phyloP scores from a whole-genome alignment of 306 rosid genomes.

The Ammopiptanthus mongolicus region DNA sequence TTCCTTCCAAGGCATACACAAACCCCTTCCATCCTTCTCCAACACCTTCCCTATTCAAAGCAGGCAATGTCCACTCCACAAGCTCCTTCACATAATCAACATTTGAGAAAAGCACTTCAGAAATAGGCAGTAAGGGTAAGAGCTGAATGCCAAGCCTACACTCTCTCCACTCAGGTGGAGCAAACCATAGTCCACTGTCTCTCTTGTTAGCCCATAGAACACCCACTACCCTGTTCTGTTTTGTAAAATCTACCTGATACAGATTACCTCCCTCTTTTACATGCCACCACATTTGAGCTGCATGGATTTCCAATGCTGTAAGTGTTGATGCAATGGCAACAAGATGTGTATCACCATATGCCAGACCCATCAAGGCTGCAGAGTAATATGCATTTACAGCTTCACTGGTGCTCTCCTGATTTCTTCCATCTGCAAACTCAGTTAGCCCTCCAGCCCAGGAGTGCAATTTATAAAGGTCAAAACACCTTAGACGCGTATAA shows the following conservation, averaged over 20 bases:
- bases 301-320: conserved; percentile 59
- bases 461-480: conserved; percentile 65
- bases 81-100: conserved; percentile 52
- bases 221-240: conserved; percentile 65
- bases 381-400: conserved; percentile 83
- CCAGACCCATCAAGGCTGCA: conserved; percentile 82
- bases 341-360: conserved; percentile 67
- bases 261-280: conserved; percentile 39
- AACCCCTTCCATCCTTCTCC: conserved; percentile 84
- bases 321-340: conserved; percentile 64
- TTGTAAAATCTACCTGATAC: conserved; percentile 48
- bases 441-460: conserved; percentile 87
- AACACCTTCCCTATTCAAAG: conserved; percentile 55
- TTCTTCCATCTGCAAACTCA: conserved; percentile 60
- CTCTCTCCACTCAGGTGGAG: conserved; percentile 68
- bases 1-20: conserved; percentile 62
- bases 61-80: conserved; percentile 75
- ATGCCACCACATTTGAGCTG: conserved; percentile 92
- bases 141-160: conserved; percentile 82
- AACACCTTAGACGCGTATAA: conserved; percentile 67
- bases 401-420: conserved; percentile 85
- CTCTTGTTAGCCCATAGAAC: conserved; percentile 84
- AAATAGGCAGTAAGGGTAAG: conserved; percentile 48
- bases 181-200: conserved; percentile 83
- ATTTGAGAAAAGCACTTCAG: conserved; percentile 34